phyloP scores from a whole-genome alignment of 192 early-diverging fungal genomes.

The Mycoemilia scoparia region DNA sequence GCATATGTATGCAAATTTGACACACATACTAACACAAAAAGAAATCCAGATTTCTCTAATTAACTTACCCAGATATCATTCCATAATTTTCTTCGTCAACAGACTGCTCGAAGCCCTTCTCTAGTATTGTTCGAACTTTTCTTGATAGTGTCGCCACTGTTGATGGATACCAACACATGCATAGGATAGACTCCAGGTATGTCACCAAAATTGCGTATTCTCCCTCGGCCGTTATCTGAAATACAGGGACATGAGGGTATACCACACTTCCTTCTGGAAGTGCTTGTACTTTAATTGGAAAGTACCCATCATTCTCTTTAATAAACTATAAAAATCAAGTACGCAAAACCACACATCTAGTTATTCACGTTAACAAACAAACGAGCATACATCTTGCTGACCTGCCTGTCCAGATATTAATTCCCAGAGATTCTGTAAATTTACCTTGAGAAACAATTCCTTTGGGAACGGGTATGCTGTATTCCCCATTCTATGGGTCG shows the following conservation, averaged over 20 bases:
- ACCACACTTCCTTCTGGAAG: constrained; percentile 64
- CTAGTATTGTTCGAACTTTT: constrained; percentile 38
- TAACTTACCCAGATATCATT: constrained; percentile 35
- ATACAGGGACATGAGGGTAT: constrained; percentile 65
- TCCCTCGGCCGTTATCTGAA: constrained; percentile 54
- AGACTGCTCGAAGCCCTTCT: constrained; percentile 36
- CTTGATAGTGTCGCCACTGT: constrained; percentile 72
- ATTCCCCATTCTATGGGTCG: constrained; percentile 50
- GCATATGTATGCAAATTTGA: too few relatives aligned
- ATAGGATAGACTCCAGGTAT: constrained; percentile 64
- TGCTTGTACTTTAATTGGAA: constrained; percentile 64
- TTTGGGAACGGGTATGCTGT: constrained; percentile 56
- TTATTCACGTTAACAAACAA: too few relatives aligned
- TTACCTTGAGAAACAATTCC: constrained; percentile 55
- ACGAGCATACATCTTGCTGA: too few relatives aligned
- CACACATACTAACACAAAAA: constrained; percentile 1
- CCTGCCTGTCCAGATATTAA: too few relatives aligned
- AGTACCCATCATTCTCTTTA: constrained; percentile 63
- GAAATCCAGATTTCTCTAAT: constrained; percentile 2
- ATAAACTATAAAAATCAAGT: too few relatives aligned
- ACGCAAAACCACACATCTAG: too few relatives aligned
- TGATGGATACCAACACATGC: constrained; percentile 75
- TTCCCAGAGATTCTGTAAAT: constrained; percentile 15
- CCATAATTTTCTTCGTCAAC: constrained; percentile 40
- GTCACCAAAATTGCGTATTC: constrained; percentile 63